Base-by-base conservation (phyloP, 345 rosid species). In the Pseudoturritis turrita region DNA sequence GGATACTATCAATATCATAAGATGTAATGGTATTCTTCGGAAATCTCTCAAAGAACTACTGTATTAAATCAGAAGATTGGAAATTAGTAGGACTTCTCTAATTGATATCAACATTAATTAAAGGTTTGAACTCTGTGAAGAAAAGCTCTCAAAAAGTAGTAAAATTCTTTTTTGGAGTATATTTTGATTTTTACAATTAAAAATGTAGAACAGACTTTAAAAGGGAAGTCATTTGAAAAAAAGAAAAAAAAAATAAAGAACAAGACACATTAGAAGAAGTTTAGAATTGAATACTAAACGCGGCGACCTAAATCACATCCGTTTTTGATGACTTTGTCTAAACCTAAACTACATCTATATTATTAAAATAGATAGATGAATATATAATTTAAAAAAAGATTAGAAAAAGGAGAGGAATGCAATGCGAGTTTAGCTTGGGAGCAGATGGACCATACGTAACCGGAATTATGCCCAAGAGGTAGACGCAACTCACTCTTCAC, bases 401-500 rank as follows among this genome's bases (percentile, higher is more conserved):
- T 58, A 33, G 7, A 49, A 74, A 58, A 21, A 41, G 18, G 9
- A 2, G 1, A 0, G 1, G 1, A 58, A 31, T 17, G 59, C 65
- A 73, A 65, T 26, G 71, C 63, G 28, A 70, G 43, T 62, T 58
- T 75, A 75, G 69, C 62, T 40, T 68, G 44, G 5, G 36, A 13
- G 3, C 51, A 61, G 69, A 61, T 51, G 33, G 40, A 62, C 4
- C 21, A 12, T 21, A 76, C 74, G 73, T 68, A 68, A 67, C 74
- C 9, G 37, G 15, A 53, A 35, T 25, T 35, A 35, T 10, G 64
- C 59, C 74, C 43, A 69, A 61, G 18, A 41, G 36, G 2, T 10
- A 52, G 70, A 75, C 79, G 75, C 53, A 70, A 76, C 71, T 56
- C 69, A 53, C 62, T 62, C 45, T 60, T 69, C 71, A 76, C 75